A percentile compares a stretch with the other conserved stretches of the same genome.
phyloP scores from a whole-genome alignment of 306 rosid genomes.

The Crotalaria pallida region DNA sequence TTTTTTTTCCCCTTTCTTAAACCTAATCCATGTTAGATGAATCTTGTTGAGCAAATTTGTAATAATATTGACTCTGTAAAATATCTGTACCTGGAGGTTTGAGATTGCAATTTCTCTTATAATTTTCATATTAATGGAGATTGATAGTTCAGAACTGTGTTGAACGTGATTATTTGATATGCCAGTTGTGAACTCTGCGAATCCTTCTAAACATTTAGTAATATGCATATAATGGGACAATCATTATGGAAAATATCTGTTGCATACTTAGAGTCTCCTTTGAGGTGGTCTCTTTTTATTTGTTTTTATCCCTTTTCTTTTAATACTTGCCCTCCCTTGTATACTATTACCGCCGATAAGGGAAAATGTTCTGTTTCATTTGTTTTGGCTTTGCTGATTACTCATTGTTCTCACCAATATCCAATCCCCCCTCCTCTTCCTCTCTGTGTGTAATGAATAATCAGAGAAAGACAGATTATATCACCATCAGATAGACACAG shows the following conservation, averaged over 20 bases:
- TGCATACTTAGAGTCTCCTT: neutral
- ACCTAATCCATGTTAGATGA: slow-evolving; percentile 14
- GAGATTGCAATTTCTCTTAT: neutral
- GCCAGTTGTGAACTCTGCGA: neutral
- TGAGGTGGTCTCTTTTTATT: neutral
- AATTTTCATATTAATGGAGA: slow-evolving; percentile 1
- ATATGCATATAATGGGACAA: neutral
- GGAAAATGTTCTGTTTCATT: neutral
- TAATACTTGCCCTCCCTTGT: neutral
- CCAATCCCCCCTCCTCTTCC: neutral
- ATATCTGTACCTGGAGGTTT: neutral
- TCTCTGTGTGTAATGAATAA: neutral
- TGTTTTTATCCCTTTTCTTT: neutral
- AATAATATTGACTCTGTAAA: neutral
- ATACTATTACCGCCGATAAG: neutral
- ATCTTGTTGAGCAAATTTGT: slow-evolving; percentile 16
- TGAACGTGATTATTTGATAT: neutral
- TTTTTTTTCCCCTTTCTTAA: neutral
- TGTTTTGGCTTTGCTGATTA: neutral
- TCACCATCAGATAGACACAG: neutral
- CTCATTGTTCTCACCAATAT: neutral
- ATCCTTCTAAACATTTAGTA: neutral
- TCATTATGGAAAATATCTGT: neutral
- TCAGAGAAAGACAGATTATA: neutral
- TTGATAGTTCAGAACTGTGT: neutral